Evolutionary conservation across 2,329 filamentous ascomycete genomes (phyloP), one percentile per base, ranked within the genome.

Genomic region (Penicillium thymicola): DNA sequence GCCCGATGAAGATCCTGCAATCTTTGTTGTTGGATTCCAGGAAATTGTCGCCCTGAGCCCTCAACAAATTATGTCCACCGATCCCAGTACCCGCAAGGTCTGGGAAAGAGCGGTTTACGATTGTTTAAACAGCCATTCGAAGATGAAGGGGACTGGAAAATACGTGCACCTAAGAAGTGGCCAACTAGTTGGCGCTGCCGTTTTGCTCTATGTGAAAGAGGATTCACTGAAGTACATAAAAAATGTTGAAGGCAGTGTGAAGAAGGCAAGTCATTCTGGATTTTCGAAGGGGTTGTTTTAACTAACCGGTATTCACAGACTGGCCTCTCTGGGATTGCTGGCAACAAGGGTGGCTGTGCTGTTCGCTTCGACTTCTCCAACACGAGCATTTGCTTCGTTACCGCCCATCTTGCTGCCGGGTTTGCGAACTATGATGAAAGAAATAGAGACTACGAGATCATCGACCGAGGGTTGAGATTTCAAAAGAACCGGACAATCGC

Each of bases 31-130:
- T 16, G 94, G 91, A 0, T 97, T 99, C 67, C 94, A 99, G 70
- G 94, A 99, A 74, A 97, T 99, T 60, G 94, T 99, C n/a, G 90
- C 96, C 69, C 79, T 99, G 45, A 97, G 91, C 66, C 94, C 95
- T 16, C 93, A 97, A 72, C 94, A 99, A 69, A 97, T 99, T 69
- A 97, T 99, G 92, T 96, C 95, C 63, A 97, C 92, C 58, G 93
- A 99, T 70, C 94, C 94, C 1, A 85, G 87, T 3, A 84, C 90
- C 52, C 90, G 93, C 63, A 87, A 91, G 61, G 78, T 87, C 21
- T 99, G 94, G 94, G 94, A 99, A 71, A 78, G 82, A 51, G 87
- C 89, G 4, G 92, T 97, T 25, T 87, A 88, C 62, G 80, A 79
- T 44, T 90, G 88, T 14, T 76, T 99, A 38, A 97, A 97, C 66